phyloP scores from a whole-genome alignment of 2,329 filamentous ascomycete genomes.

The Rhynchosporium secalis region DNA sequence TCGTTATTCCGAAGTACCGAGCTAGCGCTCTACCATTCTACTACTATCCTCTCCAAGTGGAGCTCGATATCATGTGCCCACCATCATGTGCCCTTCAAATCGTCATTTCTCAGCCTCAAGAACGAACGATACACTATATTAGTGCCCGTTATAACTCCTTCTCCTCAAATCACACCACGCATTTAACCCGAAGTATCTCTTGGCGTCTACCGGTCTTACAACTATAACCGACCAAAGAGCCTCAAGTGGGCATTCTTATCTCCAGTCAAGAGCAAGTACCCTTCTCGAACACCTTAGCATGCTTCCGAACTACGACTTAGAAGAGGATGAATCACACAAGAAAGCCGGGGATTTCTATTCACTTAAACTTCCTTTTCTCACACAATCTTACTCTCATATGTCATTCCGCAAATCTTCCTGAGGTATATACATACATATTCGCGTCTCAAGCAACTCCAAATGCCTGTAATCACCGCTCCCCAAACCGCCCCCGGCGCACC shows the following conservation, averaged over 20 bases:
- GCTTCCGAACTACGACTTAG: background rate
- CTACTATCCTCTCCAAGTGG: background rate
- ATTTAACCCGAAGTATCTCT: too few species aligned
- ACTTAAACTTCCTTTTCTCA: background rate
- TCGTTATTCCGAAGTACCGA: background rate
- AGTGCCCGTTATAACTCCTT: background rate
- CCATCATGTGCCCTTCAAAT: background rate
- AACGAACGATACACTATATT: background rate
- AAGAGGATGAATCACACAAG: background rate
- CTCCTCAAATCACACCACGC: background rate
- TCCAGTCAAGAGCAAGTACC: background rate
- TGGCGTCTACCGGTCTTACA: background rate
- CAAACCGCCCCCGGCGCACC: background rate
- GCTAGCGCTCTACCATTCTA: background rate
- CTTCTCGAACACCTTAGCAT: constrained; percentile 1
- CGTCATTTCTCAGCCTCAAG: background rate
- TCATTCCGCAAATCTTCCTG: too few species aligned
- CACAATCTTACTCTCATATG: too few species aligned
- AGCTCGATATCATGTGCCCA: background rate
- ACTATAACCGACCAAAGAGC: background rate
- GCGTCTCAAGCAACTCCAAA: background rate
- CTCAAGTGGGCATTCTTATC: background rate
- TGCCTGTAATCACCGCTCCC: background rate
- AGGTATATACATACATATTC: background rate
- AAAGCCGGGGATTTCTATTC: background rate